Base-by-base conservation (phyloP, 2,329 filamentous ascomycete genomes). In the Colletotrichum echinochloae region DNA sequence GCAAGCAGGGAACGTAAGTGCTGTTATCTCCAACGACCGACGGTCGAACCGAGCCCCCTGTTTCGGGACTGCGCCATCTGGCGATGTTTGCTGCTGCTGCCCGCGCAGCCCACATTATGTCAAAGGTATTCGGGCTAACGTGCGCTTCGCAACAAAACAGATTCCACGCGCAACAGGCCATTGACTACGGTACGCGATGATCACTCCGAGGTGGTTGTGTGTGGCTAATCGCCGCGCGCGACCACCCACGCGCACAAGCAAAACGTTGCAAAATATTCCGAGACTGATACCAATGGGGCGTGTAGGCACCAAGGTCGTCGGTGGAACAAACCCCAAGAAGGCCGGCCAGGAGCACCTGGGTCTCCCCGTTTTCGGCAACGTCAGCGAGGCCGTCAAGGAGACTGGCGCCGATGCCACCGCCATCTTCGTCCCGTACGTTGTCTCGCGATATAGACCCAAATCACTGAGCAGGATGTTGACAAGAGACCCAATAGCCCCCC, bases 271-370 rank as follows among this genome's bases (percentile, higher is more conserved):
- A 51, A 54, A 54, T 39, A 71, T 49, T 28, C 41, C 61, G 51
- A 60, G 44, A 78, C 80, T 81, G 76, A 82, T 76, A 63, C 75
- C 54, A 49, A 41, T 49, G 63, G 71, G 71, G 63, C 74, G n/a
- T 66, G 73, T 78, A 97, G 94, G 95, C 82, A 99, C 96, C 78
- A 95, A 97, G 82, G 94, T 99, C 76, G 94, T 99, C 76, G 96
- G 96, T 83, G 96, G 96, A 81, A 98, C 95, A 80, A 98, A 98
- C 87, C 96, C 96, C 81, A 98, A 97, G 89, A 99, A 99, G 88
- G 96, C 96, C 75, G 96, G 96, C 79, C 85, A 89, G 78, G 91
- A 90, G 81, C 96, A 99, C 84, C 90, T 99, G 73, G 94, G 91
- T 81, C 92, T 92, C 76, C 96, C 96, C 71, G 96, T 99, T 79